Percentiles rank a stretch among this genome's conserved stretches.
These are phyloP conservation scores for Calycina herbarum DNA, from an alignment of 2,329 filamentous ascomycete species.

Conservation along the genomic window DNA sequence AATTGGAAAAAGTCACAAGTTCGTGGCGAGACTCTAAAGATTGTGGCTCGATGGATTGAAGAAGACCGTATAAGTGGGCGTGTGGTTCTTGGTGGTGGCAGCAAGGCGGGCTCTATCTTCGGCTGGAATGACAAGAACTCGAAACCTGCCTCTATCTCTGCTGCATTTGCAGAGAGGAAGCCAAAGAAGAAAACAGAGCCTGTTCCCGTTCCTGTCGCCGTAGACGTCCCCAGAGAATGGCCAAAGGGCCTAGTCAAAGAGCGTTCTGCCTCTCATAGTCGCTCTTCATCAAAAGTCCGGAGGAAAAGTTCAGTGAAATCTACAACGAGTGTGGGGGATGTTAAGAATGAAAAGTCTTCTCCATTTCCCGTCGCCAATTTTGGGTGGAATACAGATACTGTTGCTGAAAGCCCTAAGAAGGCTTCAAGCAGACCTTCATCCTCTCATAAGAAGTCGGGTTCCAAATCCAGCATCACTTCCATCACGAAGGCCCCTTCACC, in stretches of 20 bases:
- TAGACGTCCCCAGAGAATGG: constrained; percentile 33
- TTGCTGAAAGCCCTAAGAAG: constrained; percentile 5
- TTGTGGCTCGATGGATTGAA: constrained; percentile 66
- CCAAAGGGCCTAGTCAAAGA: constrained; percentile 28
- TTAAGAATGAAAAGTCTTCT: constrained; percentile 11
- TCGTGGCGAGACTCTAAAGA: constrained; percentile 54
- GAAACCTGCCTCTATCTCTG: constrained; percentile 49
- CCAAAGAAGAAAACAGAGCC: constrained; percentile 24
- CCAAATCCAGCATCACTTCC: constrained; percentile 5
- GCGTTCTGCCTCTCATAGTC: constrained; percentile 25
- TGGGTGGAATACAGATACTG: constrained; percentile 26
- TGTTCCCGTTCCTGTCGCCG: constrained; percentile 8
- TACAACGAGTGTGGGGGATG: constrained; percentile 11
- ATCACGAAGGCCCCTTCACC: not conserved
- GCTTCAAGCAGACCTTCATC: not conserved
- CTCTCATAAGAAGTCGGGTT: not conserved
- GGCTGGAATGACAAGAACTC: constrained; percentile 58
- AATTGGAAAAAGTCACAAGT: constrained; percentile 57
- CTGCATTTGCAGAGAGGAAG: constrained; percentile 27
- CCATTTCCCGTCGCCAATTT: constrained; percentile 25
- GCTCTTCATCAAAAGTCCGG: constrained; percentile 24
- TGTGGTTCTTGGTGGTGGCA: constrained; percentile 45
- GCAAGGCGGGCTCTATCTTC: constrained; percentile 54
- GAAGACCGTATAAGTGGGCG: constrained; percentile 60
- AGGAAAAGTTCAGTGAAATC: constrained; percentile 27